phyloP scores from a whole-genome alignment of 2,329 filamentous ascomycete genomes.

The Penicillium sp. region DNA sequence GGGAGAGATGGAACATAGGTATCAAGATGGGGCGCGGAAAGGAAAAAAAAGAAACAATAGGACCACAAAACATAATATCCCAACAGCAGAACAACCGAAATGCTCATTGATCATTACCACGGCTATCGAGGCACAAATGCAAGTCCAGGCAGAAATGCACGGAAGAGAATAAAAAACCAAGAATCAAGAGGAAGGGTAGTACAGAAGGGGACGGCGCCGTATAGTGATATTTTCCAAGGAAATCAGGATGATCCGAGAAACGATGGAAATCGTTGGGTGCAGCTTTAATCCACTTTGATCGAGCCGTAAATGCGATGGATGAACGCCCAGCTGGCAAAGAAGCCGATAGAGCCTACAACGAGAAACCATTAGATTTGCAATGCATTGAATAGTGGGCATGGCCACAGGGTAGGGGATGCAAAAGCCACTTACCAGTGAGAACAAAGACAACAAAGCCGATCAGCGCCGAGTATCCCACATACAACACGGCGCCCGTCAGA shows the following conservation, averaged over 20 bases:
- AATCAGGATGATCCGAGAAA: background rate
- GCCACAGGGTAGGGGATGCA: background rate
- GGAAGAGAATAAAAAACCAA: no score
- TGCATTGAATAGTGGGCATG: no score
- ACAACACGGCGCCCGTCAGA: slow-evolving; percentile 79
- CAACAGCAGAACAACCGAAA: background rate
- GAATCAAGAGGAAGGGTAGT: background rate
- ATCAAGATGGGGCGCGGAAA: no score
- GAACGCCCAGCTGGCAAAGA: slow-evolving; percentile 91
- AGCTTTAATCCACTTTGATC: slow-evolving; percentile 88
- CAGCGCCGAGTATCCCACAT: slow-evolving; percentile 85
- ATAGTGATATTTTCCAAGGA: slow-evolving; percentile 2
- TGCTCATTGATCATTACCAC: slow-evolving; percentile 3
- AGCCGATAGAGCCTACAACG: slow-evolving; percentile 77
- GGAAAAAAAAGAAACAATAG: no score
- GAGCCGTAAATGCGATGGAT: slow-evolving; percentile 89
- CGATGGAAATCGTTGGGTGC: background rate
- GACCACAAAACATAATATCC: background rate
- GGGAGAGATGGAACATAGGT: no score
- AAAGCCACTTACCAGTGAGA: slow-evolving; percentile 67
- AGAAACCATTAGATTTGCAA: background rate
- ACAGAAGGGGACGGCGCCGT: background rate
- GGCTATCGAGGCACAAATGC: slow-evolving; percentile 3
- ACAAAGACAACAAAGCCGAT: slow-evolving; percentile 91
- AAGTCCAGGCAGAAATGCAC: no score